phyloP scores from a whole-genome alignment of 495 filamentous ascomycete species.

The Corynascus novoguineensis region DNA sequence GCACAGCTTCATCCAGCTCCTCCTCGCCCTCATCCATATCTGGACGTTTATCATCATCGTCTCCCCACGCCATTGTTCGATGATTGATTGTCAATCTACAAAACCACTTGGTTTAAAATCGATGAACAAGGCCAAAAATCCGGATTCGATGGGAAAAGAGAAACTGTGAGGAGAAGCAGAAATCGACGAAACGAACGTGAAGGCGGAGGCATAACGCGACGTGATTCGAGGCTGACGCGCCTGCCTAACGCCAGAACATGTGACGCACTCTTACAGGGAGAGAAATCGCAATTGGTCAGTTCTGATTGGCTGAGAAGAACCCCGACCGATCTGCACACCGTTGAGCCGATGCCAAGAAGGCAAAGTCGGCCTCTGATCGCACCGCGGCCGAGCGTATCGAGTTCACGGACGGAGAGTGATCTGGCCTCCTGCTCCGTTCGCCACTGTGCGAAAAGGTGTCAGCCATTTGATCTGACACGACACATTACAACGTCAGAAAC shows the following conservation, averaged over 20 bases:
- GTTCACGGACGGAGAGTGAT: background rate
- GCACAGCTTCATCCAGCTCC: constrained; percentile 67
- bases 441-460: constrained; percentile 4
- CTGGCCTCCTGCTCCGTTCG: constrained; percentile 2
- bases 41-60: constrained; percentile 43
- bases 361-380: background rate
- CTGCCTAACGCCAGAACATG: constrained; percentile 25
- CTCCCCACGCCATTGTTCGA: constrained; percentile 40
- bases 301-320: constrained; percentile 11
- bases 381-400: constrained; percentile 3
- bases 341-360: constrained; percentile 13
- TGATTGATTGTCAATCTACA: background rate
- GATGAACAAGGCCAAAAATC: background rate
- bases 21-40: constrained; percentile 64
- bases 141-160: background rate
- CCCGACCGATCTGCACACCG: constrained; percentile 6
- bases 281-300: background rate
- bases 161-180: background rate
- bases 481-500: no score
- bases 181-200: background rate
- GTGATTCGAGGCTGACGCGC: constrained; percentile 17
- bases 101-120: background rate
- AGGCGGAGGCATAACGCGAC: constrained; percentile 5
- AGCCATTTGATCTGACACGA: background rate
- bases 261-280: background rate